Conservation (phyloP, 2,329 filamentous ascomycete genomes). For the Aspergillus sp. region DNA sequence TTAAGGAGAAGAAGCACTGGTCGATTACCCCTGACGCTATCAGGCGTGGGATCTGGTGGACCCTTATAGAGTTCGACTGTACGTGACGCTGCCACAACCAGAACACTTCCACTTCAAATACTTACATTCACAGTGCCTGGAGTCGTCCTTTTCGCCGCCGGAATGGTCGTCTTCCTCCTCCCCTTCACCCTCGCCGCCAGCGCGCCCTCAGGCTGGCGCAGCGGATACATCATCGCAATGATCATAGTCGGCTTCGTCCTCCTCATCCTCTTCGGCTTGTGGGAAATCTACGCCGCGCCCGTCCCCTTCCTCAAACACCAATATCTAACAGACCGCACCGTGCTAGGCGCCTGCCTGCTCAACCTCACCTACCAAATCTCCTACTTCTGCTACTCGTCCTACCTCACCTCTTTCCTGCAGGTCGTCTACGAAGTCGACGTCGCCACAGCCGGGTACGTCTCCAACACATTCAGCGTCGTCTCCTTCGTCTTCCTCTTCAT, state of each 20-base stretch:
- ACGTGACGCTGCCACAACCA: neutral
- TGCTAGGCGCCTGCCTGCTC: slow-evolving; percentile 24
- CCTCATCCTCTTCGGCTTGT: slow-evolving; percentile 53
- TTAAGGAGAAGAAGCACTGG: slow-evolving; percentile 22
- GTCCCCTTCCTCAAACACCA: slow-evolving; percentile 56
- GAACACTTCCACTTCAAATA: too few relatives aligned
- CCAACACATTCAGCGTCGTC: slow-evolving; percentile 53
- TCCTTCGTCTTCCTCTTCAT: slow-evolving; percentile 57
- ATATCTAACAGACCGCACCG: slow-evolving; percentile 38
- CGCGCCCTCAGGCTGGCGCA: slow-evolving; percentile 41
- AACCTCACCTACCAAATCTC: slow-evolving; percentile 27
- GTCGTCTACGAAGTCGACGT: slow-evolving; percentile 28
- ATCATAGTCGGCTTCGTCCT: slow-evolving; percentile 54
- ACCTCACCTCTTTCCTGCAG: slow-evolving; percentile 24
- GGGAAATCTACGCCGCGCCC: slow-evolving; percentile 52
- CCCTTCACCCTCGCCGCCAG: slow-evolving; percentile 57
- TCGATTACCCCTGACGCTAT: neutral
- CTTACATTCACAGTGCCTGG: slow-evolving; percentile 50
- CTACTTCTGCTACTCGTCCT: slow-evolving; percentile 20
- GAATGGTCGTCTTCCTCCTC: slow-evolving; percentile 65
- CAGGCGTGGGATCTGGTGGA: neutral
- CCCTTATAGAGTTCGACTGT: neutral
- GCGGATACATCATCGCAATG: slow-evolving; percentile 51
- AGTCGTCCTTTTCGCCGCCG: slow-evolving; percentile 60
- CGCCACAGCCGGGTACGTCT: slow-evolving; percentile 38